phyloP scores from a whole-genome alignment of 805 yeast genomes.

The Lipomyces japonicus region DNA sequence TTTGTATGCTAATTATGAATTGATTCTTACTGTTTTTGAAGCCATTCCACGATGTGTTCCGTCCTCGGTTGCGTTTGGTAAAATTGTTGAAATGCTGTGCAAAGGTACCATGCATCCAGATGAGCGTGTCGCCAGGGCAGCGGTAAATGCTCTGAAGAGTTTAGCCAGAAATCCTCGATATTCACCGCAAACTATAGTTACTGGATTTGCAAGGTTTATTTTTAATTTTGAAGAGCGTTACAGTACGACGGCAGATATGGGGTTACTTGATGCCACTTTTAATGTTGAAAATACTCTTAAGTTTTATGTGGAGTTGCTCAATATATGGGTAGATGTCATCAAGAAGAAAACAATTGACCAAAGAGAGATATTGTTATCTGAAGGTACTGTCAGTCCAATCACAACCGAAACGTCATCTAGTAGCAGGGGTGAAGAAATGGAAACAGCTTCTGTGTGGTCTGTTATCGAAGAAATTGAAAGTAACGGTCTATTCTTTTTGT shows the following conservation, averaged over 20 bases:
- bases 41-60: slow-evolving; percentile 67
- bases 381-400: slow-evolving; percentile 7
- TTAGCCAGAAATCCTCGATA: slow-evolving; percentile 57
- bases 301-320: slow-evolving; percentile 72
- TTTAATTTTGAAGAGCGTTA: slow-evolving; percentile 65
- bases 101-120: slow-evolving; percentile 71
- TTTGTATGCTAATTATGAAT: slow-evolving; percentile 46
- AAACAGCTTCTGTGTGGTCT: slow-evolving; percentile 73
- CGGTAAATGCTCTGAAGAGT: slow-evolving; percentile 58
- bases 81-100: slow-evolving; percentile 69
- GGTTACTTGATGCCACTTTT: slow-evolving; percentile 2
- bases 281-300: slow-evolving; percentile 34
- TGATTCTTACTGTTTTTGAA: slow-evolving; percentile 67
- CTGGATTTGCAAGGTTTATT: slow-evolving; percentile 72
- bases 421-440: slow-evolving; percentile 56
- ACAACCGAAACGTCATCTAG: slow-evolving; percentile 28
- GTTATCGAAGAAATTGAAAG: slow-evolving; percentile 95
- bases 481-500: slow-evolving; percentile 83
- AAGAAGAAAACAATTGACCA: slow-evolving; percentile 38
- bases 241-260: slow-evolving; percentile 19
- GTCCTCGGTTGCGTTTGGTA: slow-evolving; percentile 53
- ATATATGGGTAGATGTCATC: slow-evolving; percentile 75
- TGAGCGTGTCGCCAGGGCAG: slow-evolving; percentile 56
- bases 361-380: slow-evolving; percentile 4
- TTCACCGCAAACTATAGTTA: slow-evolving; percentile 53